Conservation (phyloP, 495 filamentous ascomycete genomes). For the Chaetomium cochliodes region DNA sequence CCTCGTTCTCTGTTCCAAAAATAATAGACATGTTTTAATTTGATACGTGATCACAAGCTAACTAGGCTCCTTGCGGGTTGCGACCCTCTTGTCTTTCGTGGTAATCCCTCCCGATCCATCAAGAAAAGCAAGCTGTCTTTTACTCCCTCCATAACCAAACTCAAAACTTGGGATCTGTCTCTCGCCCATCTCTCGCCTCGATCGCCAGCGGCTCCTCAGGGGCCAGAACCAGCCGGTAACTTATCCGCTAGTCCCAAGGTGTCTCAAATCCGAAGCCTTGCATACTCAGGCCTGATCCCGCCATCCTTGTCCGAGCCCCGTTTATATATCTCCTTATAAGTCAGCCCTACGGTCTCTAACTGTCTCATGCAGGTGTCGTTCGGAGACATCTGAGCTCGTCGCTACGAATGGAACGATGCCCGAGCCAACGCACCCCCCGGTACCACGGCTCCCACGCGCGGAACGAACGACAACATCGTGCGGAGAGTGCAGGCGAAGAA, state of each 20-base stretch:
- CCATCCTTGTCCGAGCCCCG: conserved; percentile 21
- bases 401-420: conserved; percentile 32
- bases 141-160: background rate
- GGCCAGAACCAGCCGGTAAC: conserved; percentile 17
- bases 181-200: background rate
- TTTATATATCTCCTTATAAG: conserved; percentile 33
- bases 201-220: conserved; percentile 3
- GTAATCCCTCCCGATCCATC: background rate
- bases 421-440: conserved; percentile 34
- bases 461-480: conserved; percentile 44
- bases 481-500: conserved; percentile 41
- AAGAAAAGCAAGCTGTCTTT: conserved; percentile 9
- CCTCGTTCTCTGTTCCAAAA: conserved; percentile 13
- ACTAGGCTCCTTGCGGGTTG: background rate
- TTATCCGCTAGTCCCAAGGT: conserved; percentile 35
- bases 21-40: background rate
- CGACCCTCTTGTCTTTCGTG: background rate
- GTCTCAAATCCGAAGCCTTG: conserved; percentile 34
- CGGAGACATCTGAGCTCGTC: conserved; percentile 7
- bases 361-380: conserved; percentile 14
- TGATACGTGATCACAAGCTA: background rate
- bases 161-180: background rate
- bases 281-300: conserved; percentile 28
- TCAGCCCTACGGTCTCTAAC: conserved; percentile 34
- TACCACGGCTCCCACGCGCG: conserved; percentile 32